These are phyloP conservation scores for Chytridium lagenaria DNA, from an alignment of 371 early-diverging fungal genomes.

Conservation along the genomic window DNA sequence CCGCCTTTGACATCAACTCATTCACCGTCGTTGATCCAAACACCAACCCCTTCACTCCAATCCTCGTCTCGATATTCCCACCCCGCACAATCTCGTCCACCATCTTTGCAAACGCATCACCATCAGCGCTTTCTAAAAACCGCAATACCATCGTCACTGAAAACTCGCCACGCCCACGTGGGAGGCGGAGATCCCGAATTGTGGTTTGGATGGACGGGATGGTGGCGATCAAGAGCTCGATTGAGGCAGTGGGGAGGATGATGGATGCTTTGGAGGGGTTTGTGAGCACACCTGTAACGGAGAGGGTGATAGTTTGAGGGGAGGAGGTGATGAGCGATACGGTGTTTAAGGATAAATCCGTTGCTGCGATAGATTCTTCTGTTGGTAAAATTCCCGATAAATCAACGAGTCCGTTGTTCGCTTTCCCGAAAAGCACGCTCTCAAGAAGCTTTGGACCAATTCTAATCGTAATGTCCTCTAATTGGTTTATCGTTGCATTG, in stretches of 20 bases:
- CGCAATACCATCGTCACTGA: background rate
- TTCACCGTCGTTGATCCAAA: slow-evolving; percentile 14
- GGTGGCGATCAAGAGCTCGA: background rate
- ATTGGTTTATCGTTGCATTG: slow-evolving; percentile 3
- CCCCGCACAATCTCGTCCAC: slow-evolving; percentile 25
- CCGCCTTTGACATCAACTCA: slow-evolving; percentile 24
- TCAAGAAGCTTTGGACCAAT: background rate
- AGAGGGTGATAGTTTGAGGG: background rate
- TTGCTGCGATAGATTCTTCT: background rate
- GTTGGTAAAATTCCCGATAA: slow-evolving; percentile 4
- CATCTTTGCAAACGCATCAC: slow-evolving; percentile 27
- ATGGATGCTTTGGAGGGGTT: slow-evolving; percentile 11
- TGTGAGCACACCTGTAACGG: background rate
- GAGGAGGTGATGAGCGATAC: background rate
- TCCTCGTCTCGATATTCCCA: background rate
- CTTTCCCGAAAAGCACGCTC: background rate
- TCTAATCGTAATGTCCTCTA: slow-evolving; percentile 6
- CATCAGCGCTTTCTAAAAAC: background rate
- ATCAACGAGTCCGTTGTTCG: background rate
- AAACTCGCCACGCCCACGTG: slow-evolving; percentile 2
- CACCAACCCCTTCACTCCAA: slow-evolving; percentile 10
- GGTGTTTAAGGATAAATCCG: background rate
- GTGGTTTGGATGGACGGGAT: background rate
- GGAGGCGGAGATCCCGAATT: background rate
- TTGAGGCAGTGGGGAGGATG: background rate